Evolutionary conservation across 164 flowering plant species (phyloP).

Genomic region (Magnolia changhungtana): DNA sequence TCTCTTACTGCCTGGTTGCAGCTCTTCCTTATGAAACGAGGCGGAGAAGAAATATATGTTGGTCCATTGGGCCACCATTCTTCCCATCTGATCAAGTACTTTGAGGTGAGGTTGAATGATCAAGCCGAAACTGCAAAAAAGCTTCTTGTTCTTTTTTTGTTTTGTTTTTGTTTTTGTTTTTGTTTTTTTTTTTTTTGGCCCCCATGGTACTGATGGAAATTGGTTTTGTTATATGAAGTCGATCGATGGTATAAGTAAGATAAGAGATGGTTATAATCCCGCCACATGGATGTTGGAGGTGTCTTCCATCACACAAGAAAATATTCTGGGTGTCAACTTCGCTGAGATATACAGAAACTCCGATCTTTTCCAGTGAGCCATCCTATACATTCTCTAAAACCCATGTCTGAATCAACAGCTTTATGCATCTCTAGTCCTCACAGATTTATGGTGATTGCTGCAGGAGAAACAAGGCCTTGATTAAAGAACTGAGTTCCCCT

Average conservation of each 20-base stretch:
- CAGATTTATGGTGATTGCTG: neutral
- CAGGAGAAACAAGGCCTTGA: constrained; percentile 42
- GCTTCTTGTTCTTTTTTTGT: neutral
- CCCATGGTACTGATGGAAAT: neutral
- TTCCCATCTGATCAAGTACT: constrained; percentile 46
- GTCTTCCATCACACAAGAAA: constrained; percentile 30
- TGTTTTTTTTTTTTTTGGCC: neutral
- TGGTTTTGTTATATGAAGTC: constrained; percentile 20
- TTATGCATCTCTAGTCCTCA: neutral
- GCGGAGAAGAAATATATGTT: constrained; percentile 58
- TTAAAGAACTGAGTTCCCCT: constrained; percentile 32
- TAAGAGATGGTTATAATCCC: constrained; percentile 32
- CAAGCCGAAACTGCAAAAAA: neutral
- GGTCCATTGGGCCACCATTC: constrained; percentile 51
- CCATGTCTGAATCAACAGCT: no score
- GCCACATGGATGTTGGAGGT: constrained; percentile 45
- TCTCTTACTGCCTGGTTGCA: constrained; percentile 18
- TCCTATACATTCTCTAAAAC: neutral
- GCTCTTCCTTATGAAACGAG: constrained; percentile 53
- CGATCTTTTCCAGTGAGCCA: constrained; percentile 19
- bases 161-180: no score
- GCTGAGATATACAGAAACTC: constrained; percentile 27
- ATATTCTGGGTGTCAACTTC: constrained; percentile 27
- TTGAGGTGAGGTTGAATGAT: constrained; percentile 45
- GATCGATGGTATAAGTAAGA: constrained; percentile 27